Percentiles rank a stretch among this genome's conserved stretches.
These are phyloP conservation scores for Plasmopara halstedii DNA, from an alignment of 352 stramenopile species.

Conservation along the genomic window DNA sequence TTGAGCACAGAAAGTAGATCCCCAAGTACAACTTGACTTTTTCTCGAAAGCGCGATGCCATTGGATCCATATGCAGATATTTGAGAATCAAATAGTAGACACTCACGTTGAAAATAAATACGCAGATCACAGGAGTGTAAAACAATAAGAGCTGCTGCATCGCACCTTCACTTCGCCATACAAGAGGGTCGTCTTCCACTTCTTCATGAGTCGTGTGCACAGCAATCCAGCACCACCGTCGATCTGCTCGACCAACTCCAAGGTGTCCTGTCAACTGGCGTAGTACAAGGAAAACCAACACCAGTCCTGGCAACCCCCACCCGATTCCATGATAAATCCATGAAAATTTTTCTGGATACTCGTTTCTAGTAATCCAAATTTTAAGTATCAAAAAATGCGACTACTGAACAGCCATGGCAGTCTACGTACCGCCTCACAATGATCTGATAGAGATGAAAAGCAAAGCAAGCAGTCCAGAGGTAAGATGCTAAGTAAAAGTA, in stretches of 20 bases:
- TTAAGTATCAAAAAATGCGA: too few relatives aligned
- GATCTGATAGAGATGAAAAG: conserved; percentile 84
- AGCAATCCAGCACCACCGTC: conserved; percentile 72
- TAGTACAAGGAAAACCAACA: conserved; percentile 47
- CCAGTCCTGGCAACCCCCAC: conserved; percentile 57
- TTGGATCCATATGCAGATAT: conserved; percentile 56
- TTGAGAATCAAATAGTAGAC: conserved; percentile 55
- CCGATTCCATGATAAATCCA: conserved; percentile 49
- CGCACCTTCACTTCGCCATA: conserved; percentile 43
- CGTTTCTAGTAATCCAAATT: conserved; percentile 29
- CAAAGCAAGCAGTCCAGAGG: conserved; percentile 79
- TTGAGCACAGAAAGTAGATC: conserved; percentile 64
- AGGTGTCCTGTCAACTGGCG: conserved; percentile 64
- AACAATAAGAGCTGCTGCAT: conserved; percentile 59
- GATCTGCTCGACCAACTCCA: conserved; percentile 57
- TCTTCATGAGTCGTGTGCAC: conserved; percentile 27
- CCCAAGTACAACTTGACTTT: conserved; percentile 60
- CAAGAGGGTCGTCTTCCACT: conserved; percentile 16
- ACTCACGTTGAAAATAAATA: conserved; percentile 62
- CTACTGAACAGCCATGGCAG: too few relatives aligned
- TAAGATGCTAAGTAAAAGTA: conserved; percentile 82
- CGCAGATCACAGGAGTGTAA: conserved; percentile 48
- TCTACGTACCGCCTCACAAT: conserved; percentile 51
- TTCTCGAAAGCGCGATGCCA: conserved; percentile 43
- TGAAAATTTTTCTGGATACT: conserved; percentile 65